Evolutionary conservation across 306 rosid genomes (phyloP), one percentile per base, ranked within the genome.

Genomic region (Aeschynomene evenia): DNA sequence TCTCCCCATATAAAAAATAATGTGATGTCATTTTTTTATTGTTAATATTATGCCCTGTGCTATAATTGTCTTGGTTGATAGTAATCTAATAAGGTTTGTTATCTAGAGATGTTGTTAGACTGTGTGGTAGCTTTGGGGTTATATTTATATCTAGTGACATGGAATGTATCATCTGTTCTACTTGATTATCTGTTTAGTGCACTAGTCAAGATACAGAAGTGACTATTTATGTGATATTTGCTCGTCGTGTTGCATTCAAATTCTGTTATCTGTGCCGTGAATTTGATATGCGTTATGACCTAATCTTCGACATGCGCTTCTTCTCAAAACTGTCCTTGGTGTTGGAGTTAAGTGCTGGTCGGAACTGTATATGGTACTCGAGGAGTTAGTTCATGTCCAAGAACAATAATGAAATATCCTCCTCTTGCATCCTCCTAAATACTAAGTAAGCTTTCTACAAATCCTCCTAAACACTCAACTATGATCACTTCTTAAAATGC

Each of bases 81-180:
- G n/a, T 31, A 22, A 20, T 11, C 20, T 45, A 18, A 6, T 45
- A 26, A 36, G 75, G 36, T 63, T 37, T 77, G 68, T 58, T 13
- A 16, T 73, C 60, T 60, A 55, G 36, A 74, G 74, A 36, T 70
- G 58, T 62, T 46, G 51, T 36, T 63, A 28, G 77, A 42, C 77
- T 79, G 12, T 34, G 18, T 76, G 72, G 80, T 63, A 33, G 57
- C 54, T 72, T 67, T 75, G 83, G 55, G 46, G 13, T 71, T 62
- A 29, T 54, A 62, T 72, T 71, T 62, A 29, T 54, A 62, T 72
- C 53, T 37, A 31, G 79, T 54, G 72, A 66, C 45, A 82, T 75
- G 81, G 79, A 66, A 70, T 53, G 64, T 45, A 73, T 74, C 73
- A 53, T 46, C 69, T 74, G 49, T 70, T 53, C 58, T 42, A 29